Evolutionary conservation across 305 asterid genomes (phyloP).

Genomic region (Fraxinus sp.): DNA sequence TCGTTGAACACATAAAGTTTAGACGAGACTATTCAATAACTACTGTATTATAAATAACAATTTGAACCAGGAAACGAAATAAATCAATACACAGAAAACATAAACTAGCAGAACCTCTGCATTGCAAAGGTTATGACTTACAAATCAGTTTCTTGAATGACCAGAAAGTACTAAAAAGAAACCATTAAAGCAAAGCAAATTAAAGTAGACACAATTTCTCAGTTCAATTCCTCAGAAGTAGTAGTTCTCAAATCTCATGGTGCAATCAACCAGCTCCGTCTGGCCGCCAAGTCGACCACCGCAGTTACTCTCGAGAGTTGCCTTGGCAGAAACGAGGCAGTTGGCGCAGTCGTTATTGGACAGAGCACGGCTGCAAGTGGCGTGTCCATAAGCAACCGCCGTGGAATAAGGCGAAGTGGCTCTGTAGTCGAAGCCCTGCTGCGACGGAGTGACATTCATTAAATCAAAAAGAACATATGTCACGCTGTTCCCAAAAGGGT

Average conservation of each 20-base stretch:
- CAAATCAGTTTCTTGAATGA: neutral
- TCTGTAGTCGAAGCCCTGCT: conserved; percentile 25
- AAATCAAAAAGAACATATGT: conserved; percentile 20
- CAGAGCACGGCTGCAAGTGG: conserved; percentile 21
- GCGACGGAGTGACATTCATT: conserved; percentile 32
- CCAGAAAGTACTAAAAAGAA: neutral
- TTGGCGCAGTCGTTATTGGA: conserved; percentile 29
- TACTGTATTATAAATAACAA: neutral
- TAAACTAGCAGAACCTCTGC: neutral
- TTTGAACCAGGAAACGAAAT: neutral
- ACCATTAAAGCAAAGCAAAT: neutral
- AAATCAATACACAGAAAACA: neutral
- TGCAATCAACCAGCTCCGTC: conserved; percentile 29
- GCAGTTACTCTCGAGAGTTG: conserved; percentile 12
- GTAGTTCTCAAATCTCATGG: conserved; percentile 36
- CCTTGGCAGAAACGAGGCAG: conserved; percentile 24
- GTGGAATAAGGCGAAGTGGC: conserved; percentile 14
- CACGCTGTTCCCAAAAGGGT: conserved; percentile 9
- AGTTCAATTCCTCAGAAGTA: conserved; percentile 1
- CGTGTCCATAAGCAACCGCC: conserved; percentile 29
- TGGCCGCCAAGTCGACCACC: conserved; percentile 15
- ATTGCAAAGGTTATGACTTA: neutral
- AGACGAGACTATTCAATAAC: neutral
- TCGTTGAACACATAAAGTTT: neutral
- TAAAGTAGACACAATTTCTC: neutral